A percentile compares a stretch with the other conserved stretches of the same genome.
Evolutionary conservation across 768 basidiomycete genomes (phyloP).

Genomic region (Cubamyces sp.): DNA sequence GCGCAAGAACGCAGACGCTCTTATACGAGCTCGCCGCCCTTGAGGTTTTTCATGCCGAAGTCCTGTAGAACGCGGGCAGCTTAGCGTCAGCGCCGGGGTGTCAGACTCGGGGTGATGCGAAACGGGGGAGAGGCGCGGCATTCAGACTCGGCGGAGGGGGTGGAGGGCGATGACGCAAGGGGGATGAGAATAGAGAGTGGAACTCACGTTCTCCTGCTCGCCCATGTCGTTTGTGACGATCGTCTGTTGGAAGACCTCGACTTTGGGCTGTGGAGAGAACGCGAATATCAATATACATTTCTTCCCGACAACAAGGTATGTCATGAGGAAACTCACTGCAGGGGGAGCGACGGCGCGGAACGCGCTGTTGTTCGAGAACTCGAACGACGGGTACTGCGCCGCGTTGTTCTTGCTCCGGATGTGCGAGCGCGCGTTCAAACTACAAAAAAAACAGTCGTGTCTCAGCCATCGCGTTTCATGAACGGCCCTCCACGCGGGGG

Average conservation of each 20-base stretch:
- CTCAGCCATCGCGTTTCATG: not conserved
- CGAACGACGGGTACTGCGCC: slow-evolving; percentile 18
- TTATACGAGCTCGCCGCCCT: slow-evolving; percentile 19
- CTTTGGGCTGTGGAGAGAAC: slow-evolving; percentile 5
- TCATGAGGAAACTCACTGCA: not conserved
- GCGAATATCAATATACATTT: not conserved
- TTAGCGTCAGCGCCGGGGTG: not conserved
- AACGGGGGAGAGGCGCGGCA: not conserved
- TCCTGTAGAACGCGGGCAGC: not conserved
- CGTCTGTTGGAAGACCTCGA: slow-evolving; percentile 18
- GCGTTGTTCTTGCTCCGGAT: slow-evolving; percentile 16
- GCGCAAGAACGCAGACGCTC: not conserved
- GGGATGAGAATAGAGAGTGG: not conserved
- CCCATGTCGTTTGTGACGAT: slow-evolving; percentile 16
- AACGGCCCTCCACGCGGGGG: not conserved
- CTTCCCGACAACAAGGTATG: not conserved
- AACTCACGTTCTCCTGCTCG: slow-evolving; percentile 9
- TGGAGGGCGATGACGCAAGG: not conserved
- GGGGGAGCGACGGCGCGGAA: slow-evolving; percentile 10
- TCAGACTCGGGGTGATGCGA: not conserved
- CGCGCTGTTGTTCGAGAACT: slow-evolving; percentile 17
- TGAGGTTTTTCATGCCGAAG: slow-evolving; percentile 15
- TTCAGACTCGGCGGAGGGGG: too few relatives aligned
- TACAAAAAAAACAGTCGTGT: not conserved
- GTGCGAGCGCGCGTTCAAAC: slow-evolving; percentile 20